phyloP scores from a whole-genome alignment of 1,284 basidiomycete genomes.

The Leccinum olivaceoglutinosum region DNA sequence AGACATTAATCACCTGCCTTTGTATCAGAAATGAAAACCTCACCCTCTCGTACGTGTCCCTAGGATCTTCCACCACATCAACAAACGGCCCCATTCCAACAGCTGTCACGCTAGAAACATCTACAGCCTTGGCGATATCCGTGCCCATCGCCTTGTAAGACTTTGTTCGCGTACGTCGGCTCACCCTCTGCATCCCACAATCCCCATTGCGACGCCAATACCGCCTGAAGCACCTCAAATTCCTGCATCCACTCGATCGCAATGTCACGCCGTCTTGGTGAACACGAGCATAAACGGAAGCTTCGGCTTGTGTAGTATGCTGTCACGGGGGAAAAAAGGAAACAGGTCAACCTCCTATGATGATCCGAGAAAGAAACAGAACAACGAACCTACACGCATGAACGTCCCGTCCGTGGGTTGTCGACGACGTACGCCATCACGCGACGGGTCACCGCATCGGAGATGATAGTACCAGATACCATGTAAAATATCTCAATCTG shows the following conservation, averaged over 20 bases:
- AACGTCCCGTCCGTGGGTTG: slow-evolving; percentile 95
- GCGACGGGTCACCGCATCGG: slow-evolving; percentile 74
- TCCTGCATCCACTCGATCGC: slow-evolving; percentile 98
- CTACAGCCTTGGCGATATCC: slow-evolving; percentile 71
- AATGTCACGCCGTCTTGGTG: slow-evolving; percentile 93
- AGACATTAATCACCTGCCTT: slow-evolving; percentile 10
- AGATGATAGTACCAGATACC: slow-evolving; percentile 99
- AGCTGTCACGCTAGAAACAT: slow-evolving; percentile 93
- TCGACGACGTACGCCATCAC: slow-evolving; percentile 97
- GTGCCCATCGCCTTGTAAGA: slow-evolving; percentile 70
- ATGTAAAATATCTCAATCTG: slow-evolving; percentile 92
- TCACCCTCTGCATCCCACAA: slow-evolving; percentile 81
- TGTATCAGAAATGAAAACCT: slow-evolving; percentile 20
- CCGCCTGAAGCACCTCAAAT: slow-evolving; percentile 85
- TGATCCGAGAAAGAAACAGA: neutral
- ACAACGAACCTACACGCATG: slow-evolving; percentile 84
- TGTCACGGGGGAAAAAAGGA: slow-evolving; percentile 27
- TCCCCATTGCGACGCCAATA: slow-evolving; percentile 59
- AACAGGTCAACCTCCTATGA: neutral
- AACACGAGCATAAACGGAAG: slow-evolving; percentile 97
- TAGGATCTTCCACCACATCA: slow-evolving; percentile 81
- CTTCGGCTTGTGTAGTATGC: slow-evolving; percentile 97
- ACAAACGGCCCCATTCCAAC: slow-evolving; percentile 90
- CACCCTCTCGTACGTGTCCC: slow-evolving; percentile 85
- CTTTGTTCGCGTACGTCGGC: slow-evolving; percentile 97